Conservation (phyloP, 768 basidiomycete genomes). For the Auriculariales sp. region DNA sequence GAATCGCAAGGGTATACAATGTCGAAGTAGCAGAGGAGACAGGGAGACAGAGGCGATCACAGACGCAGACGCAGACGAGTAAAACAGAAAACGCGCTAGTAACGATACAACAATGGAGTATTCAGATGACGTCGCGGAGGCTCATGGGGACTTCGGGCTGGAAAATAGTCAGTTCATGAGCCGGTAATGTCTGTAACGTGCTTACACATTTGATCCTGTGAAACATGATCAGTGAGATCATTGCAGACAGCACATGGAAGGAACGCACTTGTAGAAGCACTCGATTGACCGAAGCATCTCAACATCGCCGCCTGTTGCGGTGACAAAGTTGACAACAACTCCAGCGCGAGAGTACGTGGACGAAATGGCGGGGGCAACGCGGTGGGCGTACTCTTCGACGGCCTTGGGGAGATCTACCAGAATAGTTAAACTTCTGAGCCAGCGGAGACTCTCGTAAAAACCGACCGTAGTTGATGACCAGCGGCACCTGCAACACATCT, state of each 20-base stretch:
- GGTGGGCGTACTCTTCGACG: conserved; percentile 94
- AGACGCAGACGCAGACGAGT: background rate
- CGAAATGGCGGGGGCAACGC: conserved; percentile 81
- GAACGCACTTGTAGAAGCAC: conserved; percentile 84
- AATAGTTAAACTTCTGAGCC: background rate
- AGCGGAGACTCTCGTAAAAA: background rate
- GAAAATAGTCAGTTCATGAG: conserved; percentile 12
- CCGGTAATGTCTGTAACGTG: background rate
- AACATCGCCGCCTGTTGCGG: conserved; percentile 93
- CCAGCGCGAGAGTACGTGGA: conserved; percentile 74
- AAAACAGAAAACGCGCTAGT: conserved; percentile 19
- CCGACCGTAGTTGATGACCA: conserved; percentile 89
- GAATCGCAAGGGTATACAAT: conserved; percentile 2
- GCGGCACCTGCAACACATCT: conserved; percentile 79
- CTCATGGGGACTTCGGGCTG: conserved; percentile 86
- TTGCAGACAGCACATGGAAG: conserved; percentile 1
- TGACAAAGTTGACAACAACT: conserved; percentile 91
- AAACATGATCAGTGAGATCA: conserved; percentile 14
- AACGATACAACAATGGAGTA: conserved; percentile 70
- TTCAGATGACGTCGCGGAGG: conserved; percentile 78
- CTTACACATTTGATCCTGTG: conserved; percentile 79
- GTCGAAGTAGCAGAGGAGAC: background rate
- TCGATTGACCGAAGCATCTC: conserved; percentile 98
- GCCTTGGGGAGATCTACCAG: conserved; percentile 72
- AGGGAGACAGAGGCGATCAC: background rate